Conservation (phyloP, 2,329 filamentous ascomycete genomes). For the Exophiala mesophila region DNA sequence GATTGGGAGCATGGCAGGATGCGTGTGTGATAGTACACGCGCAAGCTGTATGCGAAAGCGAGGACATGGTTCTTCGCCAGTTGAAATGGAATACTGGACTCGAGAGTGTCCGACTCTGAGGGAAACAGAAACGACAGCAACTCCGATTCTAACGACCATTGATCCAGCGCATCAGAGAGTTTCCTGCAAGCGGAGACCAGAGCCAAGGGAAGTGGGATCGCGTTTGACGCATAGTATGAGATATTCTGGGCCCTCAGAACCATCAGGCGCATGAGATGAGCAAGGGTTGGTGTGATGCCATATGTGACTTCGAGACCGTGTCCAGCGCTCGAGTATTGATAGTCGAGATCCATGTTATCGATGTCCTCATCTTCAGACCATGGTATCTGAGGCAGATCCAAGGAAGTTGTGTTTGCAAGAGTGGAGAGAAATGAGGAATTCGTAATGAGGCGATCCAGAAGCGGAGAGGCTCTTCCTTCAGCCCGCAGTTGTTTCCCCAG, state of each 20-base stretch:
- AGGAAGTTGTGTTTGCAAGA: constrained; percentile 20
- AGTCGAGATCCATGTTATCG: constrained; percentile 6
- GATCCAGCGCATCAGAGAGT: constrained; percentile 6
- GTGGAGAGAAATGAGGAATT: constrained; percentile 25
- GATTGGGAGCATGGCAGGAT: constrained; percentile 13
- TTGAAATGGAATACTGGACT: constrained; percentile 8
- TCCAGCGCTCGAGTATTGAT: constrained; percentile 5
- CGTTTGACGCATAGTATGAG: constrained; percentile 19
- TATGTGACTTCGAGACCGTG: constrained; percentile 23
- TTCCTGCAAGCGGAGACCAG: constrained; percentile 6
- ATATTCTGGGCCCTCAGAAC: constrained; percentile 11
- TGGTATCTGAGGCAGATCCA: constrained; percentile 11
- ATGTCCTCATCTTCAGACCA: constrained; percentile 1
- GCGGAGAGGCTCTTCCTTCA: constrained; percentile 4
- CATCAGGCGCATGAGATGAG: constrained; percentile 19
- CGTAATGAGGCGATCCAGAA: constrained; percentile 17
- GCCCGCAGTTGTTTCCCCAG: constrained; percentile 10
- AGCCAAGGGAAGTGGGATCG: constrained; percentile 3
- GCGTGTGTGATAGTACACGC: constrained; percentile 21
- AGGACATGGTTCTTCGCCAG: constrained; percentile 19
- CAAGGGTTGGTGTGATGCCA: constrained; percentile 23
- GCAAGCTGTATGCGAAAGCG: constrained; percentile 20
- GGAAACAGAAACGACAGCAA: constrained; percentile 5
- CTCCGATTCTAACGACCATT: constrained; percentile 17
- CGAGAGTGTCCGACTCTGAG: constrained; percentile 3